A percentile compares a stretch with the other conserved stretches of the same genome.
Evolutionary conservation across 257 asterid genomes (phyloP).

Genomic region (Haberlea rhodopensis): DNA sequence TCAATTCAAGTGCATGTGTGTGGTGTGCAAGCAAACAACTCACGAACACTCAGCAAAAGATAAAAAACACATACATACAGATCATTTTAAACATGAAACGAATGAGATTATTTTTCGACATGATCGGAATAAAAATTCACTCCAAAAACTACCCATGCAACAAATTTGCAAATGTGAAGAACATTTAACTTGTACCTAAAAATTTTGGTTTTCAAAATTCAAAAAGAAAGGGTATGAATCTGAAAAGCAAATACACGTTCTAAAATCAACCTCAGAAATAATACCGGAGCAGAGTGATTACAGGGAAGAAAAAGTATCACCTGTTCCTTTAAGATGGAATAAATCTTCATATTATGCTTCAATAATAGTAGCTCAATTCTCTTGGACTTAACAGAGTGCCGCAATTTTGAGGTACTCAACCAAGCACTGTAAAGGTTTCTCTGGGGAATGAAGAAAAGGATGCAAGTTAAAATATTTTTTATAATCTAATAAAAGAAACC

Average conservation of each 20-base stretch:
- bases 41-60: not conserved
- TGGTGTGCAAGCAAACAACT: not conserved
- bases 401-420: too few relatives aligned
- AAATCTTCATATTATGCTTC: constrained; percentile 60
- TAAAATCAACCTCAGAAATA: not conserved
- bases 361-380: constrained; percentile 50
- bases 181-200: too few relatives aligned
- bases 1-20: not conserved
- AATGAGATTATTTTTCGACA: too few relatives aligned
- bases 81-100: too few relatives aligned
- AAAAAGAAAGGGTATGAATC: too few relatives aligned
- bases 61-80: too few relatives aligned
- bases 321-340: constrained; percentile 54
- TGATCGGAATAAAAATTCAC: not conserved
- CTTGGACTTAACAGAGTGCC: too few relatives aligned
- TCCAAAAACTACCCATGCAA: too few relatives aligned
- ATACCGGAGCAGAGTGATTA: not conserved
- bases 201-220: too few relatives aligned
- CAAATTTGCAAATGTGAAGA: too few relatives aligned
- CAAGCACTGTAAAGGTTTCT: too few relatives aligned
- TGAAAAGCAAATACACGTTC: constrained; percentile 15
- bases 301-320: constrained; percentile 40
- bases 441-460: constrained; percentile 40
- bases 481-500: constrained; percentile 4
- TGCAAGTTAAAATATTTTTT: constrained; percentile 24